These are phyloP conservation scores for Candida sanyaensis DNA, from an alignment of 1,139 yeast genomes.

Conservation along the genomic window DNA sequence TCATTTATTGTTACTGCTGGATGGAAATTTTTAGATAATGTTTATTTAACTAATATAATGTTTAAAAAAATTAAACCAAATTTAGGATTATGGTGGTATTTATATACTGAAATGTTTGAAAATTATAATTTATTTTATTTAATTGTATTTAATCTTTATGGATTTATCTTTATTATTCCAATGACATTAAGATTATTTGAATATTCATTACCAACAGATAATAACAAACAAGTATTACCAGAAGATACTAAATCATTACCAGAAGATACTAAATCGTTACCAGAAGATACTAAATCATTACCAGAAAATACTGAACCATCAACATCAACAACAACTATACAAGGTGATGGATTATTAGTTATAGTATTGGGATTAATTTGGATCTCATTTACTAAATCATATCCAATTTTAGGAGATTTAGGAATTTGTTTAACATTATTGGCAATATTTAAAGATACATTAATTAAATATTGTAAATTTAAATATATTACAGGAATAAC, in stretches of 20 bases:
- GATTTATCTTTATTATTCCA: constrained; percentile 71
- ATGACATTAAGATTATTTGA: constrained; percentile 65
- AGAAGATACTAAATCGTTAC: no score
- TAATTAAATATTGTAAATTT: constrained; percentile 36
- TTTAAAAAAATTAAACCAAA: constrained; percentile 79
- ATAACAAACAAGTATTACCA: no score
- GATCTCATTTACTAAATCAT: constrained; percentile 74
- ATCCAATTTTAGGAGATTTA: constrained; percentile 85
- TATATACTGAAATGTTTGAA: constrained; percentile 92
- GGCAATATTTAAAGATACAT: constrained; percentile 53
- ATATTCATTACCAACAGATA: constrained; percentile 8
- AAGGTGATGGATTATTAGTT: constrained; percentile 64
- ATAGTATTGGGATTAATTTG: constrained; percentile 64
- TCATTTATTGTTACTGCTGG: constrained; percentile 37
- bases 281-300: no score
- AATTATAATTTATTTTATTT: constrained; percentile 83
- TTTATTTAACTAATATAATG: constrained; percentile 61
- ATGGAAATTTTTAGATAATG: constrained; percentile 53
- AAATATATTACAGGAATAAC: constrained; percentile 41
- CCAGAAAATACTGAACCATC: no score
- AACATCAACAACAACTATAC: no score
- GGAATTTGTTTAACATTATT: constrained; percentile 67
- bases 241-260: not conserved
- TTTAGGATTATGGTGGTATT: constrained; percentile 97
- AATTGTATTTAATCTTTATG: constrained; percentile 78